phyloP scores from a whole-genome alignment of 352 stramenopile species.

The Pythium biforme region DNA sequence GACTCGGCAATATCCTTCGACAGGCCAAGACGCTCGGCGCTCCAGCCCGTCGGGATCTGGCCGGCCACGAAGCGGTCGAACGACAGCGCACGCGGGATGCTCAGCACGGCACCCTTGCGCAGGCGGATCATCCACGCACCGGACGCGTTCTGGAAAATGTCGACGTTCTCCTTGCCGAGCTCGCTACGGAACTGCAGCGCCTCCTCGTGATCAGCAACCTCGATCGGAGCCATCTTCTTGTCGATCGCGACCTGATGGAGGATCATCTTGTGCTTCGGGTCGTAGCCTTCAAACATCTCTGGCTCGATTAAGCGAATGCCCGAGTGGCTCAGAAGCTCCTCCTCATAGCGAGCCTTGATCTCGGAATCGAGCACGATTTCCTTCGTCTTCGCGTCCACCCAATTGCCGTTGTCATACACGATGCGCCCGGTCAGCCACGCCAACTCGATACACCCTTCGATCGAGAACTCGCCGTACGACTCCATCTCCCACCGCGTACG shows the following conservation, averaged over 20 bases:
- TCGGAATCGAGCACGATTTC: conserved; percentile 73
- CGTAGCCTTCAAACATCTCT: conserved; percentile 86
- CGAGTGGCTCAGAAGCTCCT: conserved; percentile 71
- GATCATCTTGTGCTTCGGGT: conserved; percentile 86
- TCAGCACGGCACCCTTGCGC: conserved; percentile 77
- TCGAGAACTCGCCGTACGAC: conserved; percentile 85
- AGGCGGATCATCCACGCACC: conserved; percentile 86
- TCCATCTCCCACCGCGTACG: conserved; percentile 91
- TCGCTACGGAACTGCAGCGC: conserved; percentile 79
- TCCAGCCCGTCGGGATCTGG: conserved; percentile 89
- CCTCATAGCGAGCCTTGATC: conserved; percentile 82
- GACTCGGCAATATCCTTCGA: conserved; percentile 79
- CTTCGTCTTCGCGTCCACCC: conserved; percentile 82
- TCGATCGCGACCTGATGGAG: conserved; percentile 87
- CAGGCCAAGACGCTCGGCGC: conserved; percentile 72
- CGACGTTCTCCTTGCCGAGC: conserved; percentile 78
- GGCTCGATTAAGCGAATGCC: conserved; percentile 87
- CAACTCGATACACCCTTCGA: conserved; percentile 88
- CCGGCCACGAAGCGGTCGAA: conserved; percentile 88
- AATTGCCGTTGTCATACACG: conserved; percentile 77
- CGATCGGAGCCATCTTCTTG: conserved; percentile 87
- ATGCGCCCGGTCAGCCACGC: conserved; percentile 86
- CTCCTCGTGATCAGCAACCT: conserved; percentile 81
- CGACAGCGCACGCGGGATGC: conserved; percentile 70
- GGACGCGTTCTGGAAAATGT: conserved; percentile 69